Percentiles rank a stretch among this genome's conserved stretches.
These are phyloP conservation scores for Metarhizium brunneum DNA, from an alignment of 2,329 filamentous ascomycete species.

Conservation along the genomic window DNA sequence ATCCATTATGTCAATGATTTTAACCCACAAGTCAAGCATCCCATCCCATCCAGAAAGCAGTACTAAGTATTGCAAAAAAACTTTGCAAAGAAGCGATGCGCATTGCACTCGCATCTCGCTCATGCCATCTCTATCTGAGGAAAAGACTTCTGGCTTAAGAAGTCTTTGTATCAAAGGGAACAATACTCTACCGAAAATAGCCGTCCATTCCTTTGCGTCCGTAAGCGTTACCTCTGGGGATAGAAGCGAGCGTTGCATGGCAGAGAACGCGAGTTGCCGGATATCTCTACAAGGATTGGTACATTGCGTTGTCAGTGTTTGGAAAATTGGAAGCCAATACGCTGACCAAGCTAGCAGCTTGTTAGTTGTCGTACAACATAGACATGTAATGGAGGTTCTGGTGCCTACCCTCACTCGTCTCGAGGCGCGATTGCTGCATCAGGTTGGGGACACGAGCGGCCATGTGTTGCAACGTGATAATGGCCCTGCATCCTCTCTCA, in stretches of 20 bases:
- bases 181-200: conserved; percentile 87
- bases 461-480: conserved; percentile 73
- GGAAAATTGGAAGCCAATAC: conserved; percentile 94
- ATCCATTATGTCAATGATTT: conserved; percentile 90
- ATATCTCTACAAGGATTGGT: conserved; percentile 92
- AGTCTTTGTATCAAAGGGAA: conserved; percentile 84
- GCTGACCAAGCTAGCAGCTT: conserved; percentile 73
- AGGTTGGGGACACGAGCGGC: conserved; percentile 74
- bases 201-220: conserved; percentile 85
- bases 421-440: conserved; percentile 88
- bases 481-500: conserved; percentile 67
- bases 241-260: conserved; percentile 75
- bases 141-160: conserved; percentile 90
- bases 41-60: conserved; percentile 77
- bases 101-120: conserved; percentile 88
- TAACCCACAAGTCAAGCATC: conserved; percentile 85
- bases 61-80: conserved; percentile 89
- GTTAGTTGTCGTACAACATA: conserved; percentile 1
- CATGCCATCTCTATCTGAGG: conserved; percentile 86
- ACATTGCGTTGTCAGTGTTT: conserved; percentile 80
- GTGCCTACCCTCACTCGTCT: conserved; percentile 63
- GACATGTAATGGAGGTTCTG: background rate
- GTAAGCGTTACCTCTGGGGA: conserved; percentile 76
- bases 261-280: conserved; percentile 77
- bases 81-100: conserved; percentile 84